Percentiles rank a stretch among this genome's conserved stretches.
These are phyloP conservation scores for Heliamphora pulchella DNA, from an alignment of 179 eudicot genomes.

Conservation along the genomic window DNA sequence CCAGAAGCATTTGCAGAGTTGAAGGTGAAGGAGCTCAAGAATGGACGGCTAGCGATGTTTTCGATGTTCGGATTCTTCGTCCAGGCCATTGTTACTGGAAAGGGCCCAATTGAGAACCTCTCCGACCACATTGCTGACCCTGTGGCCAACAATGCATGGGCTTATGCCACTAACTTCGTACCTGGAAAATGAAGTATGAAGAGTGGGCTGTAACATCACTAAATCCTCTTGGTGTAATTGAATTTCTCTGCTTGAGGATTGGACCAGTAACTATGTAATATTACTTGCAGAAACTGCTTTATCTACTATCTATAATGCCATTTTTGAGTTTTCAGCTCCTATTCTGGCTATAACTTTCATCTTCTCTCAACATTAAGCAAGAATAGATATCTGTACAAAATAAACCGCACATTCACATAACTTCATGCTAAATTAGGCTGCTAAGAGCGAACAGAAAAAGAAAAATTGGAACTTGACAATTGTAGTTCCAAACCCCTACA, in stretches of 20 bases:
- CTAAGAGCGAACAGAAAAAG: no score
- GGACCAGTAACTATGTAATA: not conserved
- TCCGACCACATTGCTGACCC: slow-evolving; percentile 32
- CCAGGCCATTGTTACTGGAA: slow-evolving; percentile 36
- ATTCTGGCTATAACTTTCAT: not conserved
- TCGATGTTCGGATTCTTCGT: slow-evolving; percentile 41
- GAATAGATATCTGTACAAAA: no score
- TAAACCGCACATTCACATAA: no score
- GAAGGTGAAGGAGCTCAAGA: slow-evolving; percentile 38
- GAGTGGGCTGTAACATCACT: not conserved
- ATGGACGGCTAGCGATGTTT: slow-evolving; percentile 33
- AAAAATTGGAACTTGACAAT: no score
- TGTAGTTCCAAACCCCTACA: no score
- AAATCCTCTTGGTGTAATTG: not conserved
- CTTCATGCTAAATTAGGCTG: no score
- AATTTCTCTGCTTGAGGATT: slow-evolving; percentile 5
- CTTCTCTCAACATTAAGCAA: no score
- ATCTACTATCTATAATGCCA: not conserved
- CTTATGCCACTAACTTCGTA: slow-evolving; percentile 34
- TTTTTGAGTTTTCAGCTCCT: not conserved
- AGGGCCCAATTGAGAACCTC: slow-evolving; percentile 32
- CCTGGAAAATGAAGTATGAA: slow-evolving; percentile 25
- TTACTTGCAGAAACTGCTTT: not conserved
- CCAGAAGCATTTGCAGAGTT: slow-evolving; percentile 34
- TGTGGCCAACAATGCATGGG: slow-evolving; percentile 27